Conservation (phyloP, 192 early-diverging fungal species). For the Coemansia sp. region DNA sequence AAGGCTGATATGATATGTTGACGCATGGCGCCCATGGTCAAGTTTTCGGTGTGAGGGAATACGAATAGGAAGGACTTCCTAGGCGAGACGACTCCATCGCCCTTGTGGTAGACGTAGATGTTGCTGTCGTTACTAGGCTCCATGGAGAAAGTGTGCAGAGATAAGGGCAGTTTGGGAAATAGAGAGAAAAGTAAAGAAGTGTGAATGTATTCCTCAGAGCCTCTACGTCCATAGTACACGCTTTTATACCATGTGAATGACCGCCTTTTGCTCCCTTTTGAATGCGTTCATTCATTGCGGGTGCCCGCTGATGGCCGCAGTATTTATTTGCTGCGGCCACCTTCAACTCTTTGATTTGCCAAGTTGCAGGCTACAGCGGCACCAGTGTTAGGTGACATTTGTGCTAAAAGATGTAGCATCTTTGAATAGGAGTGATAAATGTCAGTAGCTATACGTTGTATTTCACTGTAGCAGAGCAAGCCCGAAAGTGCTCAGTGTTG, state of each 20-base stretch:
- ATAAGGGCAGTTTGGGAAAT: neutral
- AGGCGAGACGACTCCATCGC: neutral
- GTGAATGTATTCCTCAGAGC: neutral
- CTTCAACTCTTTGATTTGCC: neutral
- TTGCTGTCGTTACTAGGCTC: neutral
- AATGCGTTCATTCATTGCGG: neutral
- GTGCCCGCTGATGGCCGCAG: neutral
- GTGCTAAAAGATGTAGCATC: neutral
- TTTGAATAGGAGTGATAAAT: neutral
- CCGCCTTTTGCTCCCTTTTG: neutral
- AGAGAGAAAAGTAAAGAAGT: neutral
- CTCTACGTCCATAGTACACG: neutral
- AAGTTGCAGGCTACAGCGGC: neutral
- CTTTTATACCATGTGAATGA: neutral
- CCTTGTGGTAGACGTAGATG: slow-evolving; percentile 1
- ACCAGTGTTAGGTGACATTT: neutral
- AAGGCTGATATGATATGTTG: neutral
- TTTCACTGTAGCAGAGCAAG: neutral
- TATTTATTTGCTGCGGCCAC: neutral
- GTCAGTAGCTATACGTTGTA: neutral
- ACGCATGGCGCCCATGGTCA: neutral
- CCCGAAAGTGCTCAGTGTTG: neutral
- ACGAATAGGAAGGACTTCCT: neutral
- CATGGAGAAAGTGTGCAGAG: neutral
- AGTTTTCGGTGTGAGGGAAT: neutral